Evolutionary conservation across 2,329 filamentous ascomycete genomes (phyloP).

Genomic region (Capronia epimyces): DNA sequence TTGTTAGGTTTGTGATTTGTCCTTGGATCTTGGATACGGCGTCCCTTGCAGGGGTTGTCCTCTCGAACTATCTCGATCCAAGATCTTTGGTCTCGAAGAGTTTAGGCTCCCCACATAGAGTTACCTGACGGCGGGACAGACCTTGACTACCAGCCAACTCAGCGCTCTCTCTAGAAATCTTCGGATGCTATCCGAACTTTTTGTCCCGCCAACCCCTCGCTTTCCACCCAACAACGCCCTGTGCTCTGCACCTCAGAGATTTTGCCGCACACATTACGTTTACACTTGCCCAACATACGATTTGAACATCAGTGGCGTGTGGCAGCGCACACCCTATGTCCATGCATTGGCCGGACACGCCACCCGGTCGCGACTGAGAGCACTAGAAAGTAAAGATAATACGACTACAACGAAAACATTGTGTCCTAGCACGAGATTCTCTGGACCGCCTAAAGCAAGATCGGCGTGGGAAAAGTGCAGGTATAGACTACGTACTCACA

Average conservation of each 20-base stretch:
- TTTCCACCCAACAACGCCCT: constrained; percentile 4
- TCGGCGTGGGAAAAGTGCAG: background rate
- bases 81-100: background rate
- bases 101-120: background rate
- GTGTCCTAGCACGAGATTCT: background rate
- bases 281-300: background rate
- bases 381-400: background rate
- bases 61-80: constrained; percentile 1
- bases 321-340: background rate
- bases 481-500: background rate
- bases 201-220: constrained; percentile 7
- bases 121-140: constrained; percentile 11
- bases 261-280: background rate
- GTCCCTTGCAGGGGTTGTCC: background rate
- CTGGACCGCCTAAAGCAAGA: background rate
- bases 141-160: background rate
- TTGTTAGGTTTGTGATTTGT: background rate
- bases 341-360: background rate
- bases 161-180: background rate
- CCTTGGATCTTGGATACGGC: background rate
- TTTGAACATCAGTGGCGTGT: background rate
- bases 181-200: constrained; percentile 12
- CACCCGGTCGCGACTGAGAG: background rate
- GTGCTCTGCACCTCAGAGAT: background rate
- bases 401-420: background rate